phyloP scores from a whole-genome alignment of 331 rosid species.

The Ulmus americana region DNA sequence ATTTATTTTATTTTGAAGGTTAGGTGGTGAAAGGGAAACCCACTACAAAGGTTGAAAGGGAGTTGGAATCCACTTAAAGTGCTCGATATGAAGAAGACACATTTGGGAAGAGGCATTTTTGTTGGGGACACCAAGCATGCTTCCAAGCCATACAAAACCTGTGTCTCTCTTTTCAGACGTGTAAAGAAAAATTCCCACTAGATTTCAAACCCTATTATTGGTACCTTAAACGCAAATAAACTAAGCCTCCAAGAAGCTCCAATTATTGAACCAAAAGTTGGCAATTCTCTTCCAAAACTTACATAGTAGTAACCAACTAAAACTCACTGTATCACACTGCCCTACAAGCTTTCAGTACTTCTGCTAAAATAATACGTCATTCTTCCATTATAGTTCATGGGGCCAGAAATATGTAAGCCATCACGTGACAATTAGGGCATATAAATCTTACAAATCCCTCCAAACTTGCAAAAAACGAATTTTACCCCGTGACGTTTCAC shows the following conservation, averaged over 20 bases:
- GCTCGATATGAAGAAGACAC: conserved; percentile 58
- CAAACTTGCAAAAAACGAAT: no score
- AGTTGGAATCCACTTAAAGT: conserved; percentile 94
- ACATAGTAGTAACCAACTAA: conserved; percentile 6
- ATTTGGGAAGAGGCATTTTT: conserved; percentile 23
- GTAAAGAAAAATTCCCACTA: conserved; percentile 56
- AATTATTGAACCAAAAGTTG: conserved; percentile 43
- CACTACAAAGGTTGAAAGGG: conserved; percentile 77
- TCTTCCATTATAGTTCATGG: no score
- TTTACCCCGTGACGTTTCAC: no score
- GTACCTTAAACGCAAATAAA: conserved; percentile 34
- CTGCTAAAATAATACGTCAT: no score
- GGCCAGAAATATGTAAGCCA: no score
- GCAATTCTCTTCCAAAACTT: conserved; percentile 14
- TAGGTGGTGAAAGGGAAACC: conserved; percentile 92
- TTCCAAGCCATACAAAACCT: conserved; percentile 35
- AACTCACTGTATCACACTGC: conserved; percentile 26
- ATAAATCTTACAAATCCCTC: no score
- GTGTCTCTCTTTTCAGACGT: conserved; percentile 40
- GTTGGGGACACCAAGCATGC: conserved; percentile 45
- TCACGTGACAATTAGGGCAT: no score
- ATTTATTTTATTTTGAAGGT: conserved; percentile 48
- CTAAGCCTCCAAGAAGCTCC: conserved; percentile 24
- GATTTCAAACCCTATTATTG: conserved; percentile 42
- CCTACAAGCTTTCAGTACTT: background rate